Evolutionary conservation across 257 asterid genomes (phyloP).

Genomic region (Salvia miltiorrhiza): DNA sequence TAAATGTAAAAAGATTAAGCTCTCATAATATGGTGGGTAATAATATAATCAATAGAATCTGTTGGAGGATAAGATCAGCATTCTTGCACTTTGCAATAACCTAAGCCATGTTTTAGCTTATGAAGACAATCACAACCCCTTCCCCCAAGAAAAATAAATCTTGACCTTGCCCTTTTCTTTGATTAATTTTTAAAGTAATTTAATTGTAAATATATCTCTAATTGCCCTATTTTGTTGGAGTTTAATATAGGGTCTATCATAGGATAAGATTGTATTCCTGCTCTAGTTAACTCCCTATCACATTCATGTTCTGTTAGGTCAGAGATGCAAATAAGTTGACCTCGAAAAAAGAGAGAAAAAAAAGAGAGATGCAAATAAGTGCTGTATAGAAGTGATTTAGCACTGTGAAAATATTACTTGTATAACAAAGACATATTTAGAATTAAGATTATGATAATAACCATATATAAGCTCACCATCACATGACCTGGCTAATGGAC

Average conservation of each 20-base stretch:
- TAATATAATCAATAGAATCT: background rate
- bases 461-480: background rate
- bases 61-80: conserved; percentile 1
- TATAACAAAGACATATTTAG: background rate
- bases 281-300: background rate
- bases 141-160: too few relatives aligned
- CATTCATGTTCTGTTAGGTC: background rate
- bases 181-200: background rate
- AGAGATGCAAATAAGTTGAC: background rate
- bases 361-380: background rate
- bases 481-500: background rate
- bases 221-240: background rate
- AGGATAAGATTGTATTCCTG: background rate
- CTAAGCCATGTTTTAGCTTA: background rate
- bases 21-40: background rate
- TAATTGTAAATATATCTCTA: background rate
- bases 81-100: background rate
- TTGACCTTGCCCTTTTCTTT: background rate
- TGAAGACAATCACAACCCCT: background rate
- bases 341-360: too few relatives aligned
- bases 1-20: background rate
- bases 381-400: background rate
- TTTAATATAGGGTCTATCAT: background rate
- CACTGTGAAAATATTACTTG: background rate
- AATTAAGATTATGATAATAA: conserved; percentile 5